Percentiles rank a stretch among this genome's conserved stretches.
Conservation (phyloP, 2,329 filamentous ascomycete genomes). For the Hypoxylon sp. region DNA sequence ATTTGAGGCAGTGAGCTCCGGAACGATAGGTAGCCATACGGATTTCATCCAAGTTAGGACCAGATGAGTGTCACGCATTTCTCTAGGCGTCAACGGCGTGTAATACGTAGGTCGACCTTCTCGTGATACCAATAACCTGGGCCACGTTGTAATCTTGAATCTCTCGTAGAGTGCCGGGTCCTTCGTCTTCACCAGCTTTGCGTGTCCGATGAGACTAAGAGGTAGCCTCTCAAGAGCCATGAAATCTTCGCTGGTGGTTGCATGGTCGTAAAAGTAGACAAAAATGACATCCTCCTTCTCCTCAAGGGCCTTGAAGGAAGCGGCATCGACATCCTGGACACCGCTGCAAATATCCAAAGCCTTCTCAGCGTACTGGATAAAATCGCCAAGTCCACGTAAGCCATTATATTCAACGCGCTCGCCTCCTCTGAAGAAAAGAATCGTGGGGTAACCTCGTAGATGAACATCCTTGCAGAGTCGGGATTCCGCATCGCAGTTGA, state of each 20-base stretch:
- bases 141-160: constrained; percentile 98
- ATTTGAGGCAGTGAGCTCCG: constrained; percentile 91
- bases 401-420: constrained; percentile 95
- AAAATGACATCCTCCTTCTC: constrained; percentile 96
- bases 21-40: constrained; percentile 96
- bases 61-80: constrained; percentile 89
- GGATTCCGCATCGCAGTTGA: constrained; percentile 91
- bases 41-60: constrained; percentile 94
- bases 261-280: constrained; percentile 97
- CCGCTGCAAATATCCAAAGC: constrained; percentile 83
- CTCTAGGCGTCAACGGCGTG: constrained; percentile 85
- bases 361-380: constrained; percentile 88
- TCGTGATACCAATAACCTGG: constrained; percentile 88
- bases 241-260: constrained; percentile 94
- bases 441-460: constrained; percentile 85
- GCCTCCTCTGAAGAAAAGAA: constrained; percentile 91
- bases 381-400: constrained; percentile 90
- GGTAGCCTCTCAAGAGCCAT: constrained; percentile 87
- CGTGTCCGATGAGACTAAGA: constrained; percentile 89
- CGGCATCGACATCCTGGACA: constrained; percentile 84
- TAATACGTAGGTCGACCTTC: constrained; percentile 94
- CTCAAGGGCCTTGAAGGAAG: constrained; percentile 84
- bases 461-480: constrained; percentile 93
- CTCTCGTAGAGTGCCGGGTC: constrained; percentile 81
- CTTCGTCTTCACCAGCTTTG: constrained; percentile 91